These are phyloP conservation scores for Chytridiales sp. DNA, from an alignment of 371 early-diverging fungal species.

Conservation along the genomic window DNA sequence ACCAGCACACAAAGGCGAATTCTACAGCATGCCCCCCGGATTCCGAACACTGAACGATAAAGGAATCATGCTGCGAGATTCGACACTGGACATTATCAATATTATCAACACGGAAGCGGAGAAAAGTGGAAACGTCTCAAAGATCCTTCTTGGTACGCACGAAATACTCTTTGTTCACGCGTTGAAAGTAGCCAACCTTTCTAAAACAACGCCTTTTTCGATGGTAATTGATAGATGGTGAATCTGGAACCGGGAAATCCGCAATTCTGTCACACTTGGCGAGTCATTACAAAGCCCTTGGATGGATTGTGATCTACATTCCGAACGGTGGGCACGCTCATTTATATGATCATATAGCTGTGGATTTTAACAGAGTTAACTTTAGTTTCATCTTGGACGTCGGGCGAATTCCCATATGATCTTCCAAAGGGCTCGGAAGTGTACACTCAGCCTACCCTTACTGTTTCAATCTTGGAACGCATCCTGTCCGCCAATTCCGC, in stretches of 20 bases:
- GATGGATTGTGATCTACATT: slow-evolving; percentile 27
- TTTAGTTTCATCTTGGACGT: slow-evolving; percentile 23
- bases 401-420: slow-evolving; percentile 30
- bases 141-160: slow-evolving; percentile 21
- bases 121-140: slow-evolving; percentile 2
- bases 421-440: not conserved
- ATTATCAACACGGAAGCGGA: slow-evolving; percentile 12
- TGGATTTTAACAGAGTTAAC: no score
- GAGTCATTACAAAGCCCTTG: slow-evolving; percentile 21
- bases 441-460: slow-evolving; percentile 21
- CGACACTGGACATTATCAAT: slow-evolving; percentile 21
- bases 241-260: slow-evolving; percentile 29
- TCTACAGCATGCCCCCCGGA: no score
- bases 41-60: no score
- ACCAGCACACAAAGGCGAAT: no score
- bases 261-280: slow-evolving; percentile 17
- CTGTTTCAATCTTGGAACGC: slow-evolving; percentile 15
- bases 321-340: slow-evolving; percentile 23
- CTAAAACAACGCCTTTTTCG: no score
- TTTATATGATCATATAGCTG: not conserved
- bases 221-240: slow-evolving; percentile 11
- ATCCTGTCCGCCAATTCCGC: slow-evolving; percentile 16
- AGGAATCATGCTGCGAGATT: slow-evolving; percentile 34
- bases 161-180: no score
- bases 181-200: no score